phyloP scores from a whole-genome alignment of 2,329 filamentous ascomycete genomes.

The Beauveria rudraprayagi region DNA sequence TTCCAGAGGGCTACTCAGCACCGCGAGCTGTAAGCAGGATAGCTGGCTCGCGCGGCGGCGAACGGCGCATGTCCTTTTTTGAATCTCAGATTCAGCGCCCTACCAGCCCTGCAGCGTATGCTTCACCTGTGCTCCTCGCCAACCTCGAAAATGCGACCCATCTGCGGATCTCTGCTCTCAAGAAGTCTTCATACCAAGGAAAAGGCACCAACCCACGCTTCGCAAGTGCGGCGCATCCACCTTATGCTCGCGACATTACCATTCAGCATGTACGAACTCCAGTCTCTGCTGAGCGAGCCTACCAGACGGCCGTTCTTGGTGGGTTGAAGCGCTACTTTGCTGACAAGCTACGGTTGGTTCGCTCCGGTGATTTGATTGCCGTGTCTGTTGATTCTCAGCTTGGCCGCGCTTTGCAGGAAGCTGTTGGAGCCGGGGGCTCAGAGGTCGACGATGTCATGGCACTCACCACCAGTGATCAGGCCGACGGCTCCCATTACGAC shows the following conservation, averaged over 20 bases:
- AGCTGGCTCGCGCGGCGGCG: constrained; percentile 43
- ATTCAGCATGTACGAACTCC: constrained; percentile 85
- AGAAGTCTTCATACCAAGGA: constrained; percentile 39
- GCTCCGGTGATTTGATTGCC: constrained; percentile 79
- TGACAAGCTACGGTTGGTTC: constrained; percentile 70
- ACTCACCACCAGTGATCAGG: constrained; percentile 33
- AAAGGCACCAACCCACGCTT: constrained; percentile 49
- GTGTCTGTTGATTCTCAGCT: constrained; percentile 82
- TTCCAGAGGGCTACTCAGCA: constrained; percentile 66
- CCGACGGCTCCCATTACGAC: constrained; percentile 34
- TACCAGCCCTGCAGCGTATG: constrained; percentile 55
- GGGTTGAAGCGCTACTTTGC: constrained; percentile 87
- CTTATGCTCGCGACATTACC: constrained; percentile 66
- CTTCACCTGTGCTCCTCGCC: constrained; percentile 78
- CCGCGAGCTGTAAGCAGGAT: constrained; percentile 51
- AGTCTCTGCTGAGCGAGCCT: constrained; percentile 71
- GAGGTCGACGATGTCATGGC: constrained; percentile 65
- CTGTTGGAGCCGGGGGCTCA: constrained; percentile 47
- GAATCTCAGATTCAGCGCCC: constrained; percentile 59
- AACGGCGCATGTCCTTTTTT: constrained; percentile 53
- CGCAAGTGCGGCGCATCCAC: constrained; percentile 46
- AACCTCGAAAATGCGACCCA: constrained; percentile 77
- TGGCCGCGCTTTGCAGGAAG: constrained; percentile 72
- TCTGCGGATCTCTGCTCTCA: constrained; percentile 67
- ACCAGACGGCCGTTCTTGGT: constrained; percentile 79